Base-by-base conservation (phyloP, 1,284 basidiomycete genomes). In the Golubevia sp. region DNA sequence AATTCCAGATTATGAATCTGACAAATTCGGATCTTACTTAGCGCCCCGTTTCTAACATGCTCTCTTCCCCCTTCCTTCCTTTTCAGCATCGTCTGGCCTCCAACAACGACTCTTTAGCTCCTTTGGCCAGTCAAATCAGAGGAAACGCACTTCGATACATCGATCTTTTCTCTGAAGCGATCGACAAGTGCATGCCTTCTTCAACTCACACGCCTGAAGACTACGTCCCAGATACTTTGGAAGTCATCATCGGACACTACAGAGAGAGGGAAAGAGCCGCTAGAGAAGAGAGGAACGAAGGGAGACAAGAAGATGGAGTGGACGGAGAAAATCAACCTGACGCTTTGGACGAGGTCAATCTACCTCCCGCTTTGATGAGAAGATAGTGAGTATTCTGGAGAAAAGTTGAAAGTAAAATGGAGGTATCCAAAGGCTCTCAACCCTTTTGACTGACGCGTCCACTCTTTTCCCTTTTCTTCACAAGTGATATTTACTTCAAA, bases 401-500 rank as follows among this genome's bases (percentile, higher is more conserved):
- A 30, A 25, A 59, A 54, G 24, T 5, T 23, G n/a, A n/a, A n/a
- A n/a, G n/a, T n/a, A n/a, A n/a, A n/a, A n/a, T 49, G 48, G 48
- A 18, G 48, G 48, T 18, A 49, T 18, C 48, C 48, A 49, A 49
- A 23, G 48, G 48, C 20, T 50, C 38, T 49, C 6, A 56, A 53
- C 27, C 26, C 21, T 49, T n/a, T 13, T 56, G 15, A 55, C 52
- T 56, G 7, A 26, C 50, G 24, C 1, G 8, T 52, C 20, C 50
- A 49, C 21, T 21, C 20, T 4, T 21, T 23, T 13, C 25, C 34
- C 24, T 18, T 66, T 6, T 23, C 11, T 58, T 27, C 25, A 34
- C 76, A 96, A n/a, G 94, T 85, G 95, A 94, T 82, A 88, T 99
- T 11, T 99, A 95, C 86, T 95, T 99, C 85, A 89, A 90, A 63